Evolutionary conservation across 2,329 filamentous ascomycete genomes (phyloP).

Genomic region (Fusarium sororula): DNA sequence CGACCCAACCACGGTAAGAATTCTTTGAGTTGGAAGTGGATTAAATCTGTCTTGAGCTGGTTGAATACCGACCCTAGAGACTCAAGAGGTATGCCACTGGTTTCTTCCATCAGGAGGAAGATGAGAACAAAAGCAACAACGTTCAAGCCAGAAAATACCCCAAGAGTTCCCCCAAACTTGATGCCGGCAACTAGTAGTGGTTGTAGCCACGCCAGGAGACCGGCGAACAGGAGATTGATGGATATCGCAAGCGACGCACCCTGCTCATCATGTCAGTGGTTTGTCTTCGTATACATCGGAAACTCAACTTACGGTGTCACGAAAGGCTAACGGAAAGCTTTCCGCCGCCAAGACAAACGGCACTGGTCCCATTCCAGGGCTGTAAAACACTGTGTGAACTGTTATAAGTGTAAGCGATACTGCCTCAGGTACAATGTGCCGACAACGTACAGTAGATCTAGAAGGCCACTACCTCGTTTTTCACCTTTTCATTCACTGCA

Average conservation of each 20-base stretch:
- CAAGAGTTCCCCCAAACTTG: neutral
- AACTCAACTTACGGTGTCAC: neutral
- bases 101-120: neutral
- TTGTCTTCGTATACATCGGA: accelerated
- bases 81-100: neutral
- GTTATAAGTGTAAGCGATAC: neutral
- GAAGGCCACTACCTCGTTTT: neutral
- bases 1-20: neutral
- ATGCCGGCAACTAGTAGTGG: neutral
- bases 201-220: neutral
- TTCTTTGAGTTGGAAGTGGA: neutral
- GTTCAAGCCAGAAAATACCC: neutral
- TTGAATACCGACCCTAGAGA: neutral
- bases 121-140: neutral
- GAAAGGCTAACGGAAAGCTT: neutral
- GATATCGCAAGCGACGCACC: neutral
- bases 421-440: neutral
- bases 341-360: neutral
- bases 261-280: neutral
- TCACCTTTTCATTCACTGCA: neutral
- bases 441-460: neutral
- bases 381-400: neutral
- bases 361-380: neutral
- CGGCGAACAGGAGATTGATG: neutral
- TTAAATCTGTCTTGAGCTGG: neutral